Percentiles rank a stretch among this genome's conserved stretches.
phyloP scores from a whole-genome alignment of 345 rosid genomes.

The Mangifera indica region DNA sequence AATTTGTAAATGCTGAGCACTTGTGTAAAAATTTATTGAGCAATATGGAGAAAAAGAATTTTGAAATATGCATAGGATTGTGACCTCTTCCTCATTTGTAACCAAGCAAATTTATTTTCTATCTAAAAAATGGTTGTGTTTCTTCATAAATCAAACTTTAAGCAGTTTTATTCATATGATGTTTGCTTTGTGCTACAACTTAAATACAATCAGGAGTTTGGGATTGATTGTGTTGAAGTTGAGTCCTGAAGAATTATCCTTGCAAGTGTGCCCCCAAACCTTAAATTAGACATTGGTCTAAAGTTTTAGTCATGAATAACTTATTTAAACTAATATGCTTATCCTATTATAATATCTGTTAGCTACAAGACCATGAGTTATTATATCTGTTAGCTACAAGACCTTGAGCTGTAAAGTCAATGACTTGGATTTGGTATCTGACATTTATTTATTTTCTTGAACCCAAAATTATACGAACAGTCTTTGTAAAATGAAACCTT shows the following conservation, averaged over 20 bases:
- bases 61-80: neutral
- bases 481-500: neutral
- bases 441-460: neutral
- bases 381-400: no score
- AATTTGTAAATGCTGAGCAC: neutral
- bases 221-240: slow-evolving; percentile 1
- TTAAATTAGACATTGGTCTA: neutral
- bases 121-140: neutral
- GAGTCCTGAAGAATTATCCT: neutral
- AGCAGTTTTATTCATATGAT: no score
- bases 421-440: neutral
- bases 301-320: neutral
- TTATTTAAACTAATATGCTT: neutral
- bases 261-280: neutral
- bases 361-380: no score
- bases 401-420: neutral
- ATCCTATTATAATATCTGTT: neutral
- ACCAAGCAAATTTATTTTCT: neutral
- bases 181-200: neutral
- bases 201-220: neutral
- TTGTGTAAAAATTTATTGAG: neutral
- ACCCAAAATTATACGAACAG: no score
- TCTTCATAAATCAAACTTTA: no score
- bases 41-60: neutral
- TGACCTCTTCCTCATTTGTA: neutral